Conservation (phyloP, 2,329 filamentous ascomycete genomes). For the Kalaharituber pfeilii region DNA sequence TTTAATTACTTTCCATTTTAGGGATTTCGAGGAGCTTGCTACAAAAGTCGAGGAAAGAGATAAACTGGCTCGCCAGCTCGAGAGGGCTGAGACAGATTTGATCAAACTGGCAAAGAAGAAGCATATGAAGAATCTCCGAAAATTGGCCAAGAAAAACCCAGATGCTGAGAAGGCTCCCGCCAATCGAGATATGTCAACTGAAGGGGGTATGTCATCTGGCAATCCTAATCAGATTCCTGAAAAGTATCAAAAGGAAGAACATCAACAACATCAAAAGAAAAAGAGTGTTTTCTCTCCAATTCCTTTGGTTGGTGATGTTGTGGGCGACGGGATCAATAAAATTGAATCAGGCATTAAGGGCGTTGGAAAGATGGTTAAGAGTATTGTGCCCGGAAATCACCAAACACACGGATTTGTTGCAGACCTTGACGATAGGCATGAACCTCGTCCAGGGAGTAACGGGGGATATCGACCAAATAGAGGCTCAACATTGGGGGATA, state of each 20-base stretch:
- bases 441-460: neutral
- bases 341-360: neutral
- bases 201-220: slow-evolving; percentile 37
- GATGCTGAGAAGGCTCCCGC: slow-evolving; percentile 35
- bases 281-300: slow-evolving; percentile 3
- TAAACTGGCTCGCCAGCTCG: slow-evolving; percentile 51
- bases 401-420: neutral
- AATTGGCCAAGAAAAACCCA: slow-evolving; percentile 40
- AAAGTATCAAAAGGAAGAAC: slow-evolving; percentile 10
- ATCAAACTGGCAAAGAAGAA: slow-evolving; percentile 64
- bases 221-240: slow-evolving; percentile 36
- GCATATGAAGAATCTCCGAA: slow-evolving; percentile 56
- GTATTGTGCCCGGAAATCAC: neutral
- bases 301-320: slow-evolving; percentile 33
- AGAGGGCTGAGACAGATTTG: slow-evolving; percentile 67
- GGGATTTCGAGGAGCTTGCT: slow-evolving; percentile 65
- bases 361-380: neutral
- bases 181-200: slow-evolving; percentile 20
- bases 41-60: slow-evolving; percentile 69
- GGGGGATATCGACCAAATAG: neutral
- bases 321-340: slow-evolving; percentile 25
- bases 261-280: slow-evolving; percentile 28
- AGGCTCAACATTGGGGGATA: neutral
- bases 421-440: neutral
- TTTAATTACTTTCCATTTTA: too few relatives aligned